Conservation (phyloP, 768 basidiomycete species). For the Chlorophyllum brunneum region DNA sequence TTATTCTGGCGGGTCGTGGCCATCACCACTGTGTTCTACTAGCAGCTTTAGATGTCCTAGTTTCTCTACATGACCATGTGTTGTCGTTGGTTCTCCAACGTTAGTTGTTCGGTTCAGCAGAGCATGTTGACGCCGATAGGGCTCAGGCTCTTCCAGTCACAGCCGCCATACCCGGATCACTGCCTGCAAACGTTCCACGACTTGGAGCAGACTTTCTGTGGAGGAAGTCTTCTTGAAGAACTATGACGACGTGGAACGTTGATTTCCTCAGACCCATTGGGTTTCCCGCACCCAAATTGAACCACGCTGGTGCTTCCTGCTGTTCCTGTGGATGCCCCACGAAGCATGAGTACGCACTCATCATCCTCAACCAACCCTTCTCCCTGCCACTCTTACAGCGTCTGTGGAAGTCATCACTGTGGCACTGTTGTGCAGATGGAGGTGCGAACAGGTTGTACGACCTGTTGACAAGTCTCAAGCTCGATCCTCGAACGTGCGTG, state of each 20-base stretch:
- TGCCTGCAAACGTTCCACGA: too few relatives aligned
- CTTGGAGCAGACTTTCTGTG: too few relatives aligned
- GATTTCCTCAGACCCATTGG: slow-evolving; percentile 30
- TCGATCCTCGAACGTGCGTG: slow-evolving; percentile 19
- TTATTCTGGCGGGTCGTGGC: too few relatives aligned
- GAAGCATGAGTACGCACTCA: slow-evolving; percentile 46
- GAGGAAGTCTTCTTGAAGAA: too few relatives aligned
- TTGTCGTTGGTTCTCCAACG: too few relatives aligned
- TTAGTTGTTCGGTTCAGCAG: too few relatives aligned
- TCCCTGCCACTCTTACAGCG: slow-evolving; percentile 53
- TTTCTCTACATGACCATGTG: too few relatives aligned
- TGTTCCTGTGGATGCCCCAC: slow-evolving; percentile 6
- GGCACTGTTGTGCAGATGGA: slow-evolving; percentile 80
- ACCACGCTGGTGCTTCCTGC: background rate
- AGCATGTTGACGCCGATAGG: too few relatives aligned
- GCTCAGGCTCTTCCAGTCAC: too few relatives aligned
- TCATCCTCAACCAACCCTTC: slow-evolving; percentile 92
- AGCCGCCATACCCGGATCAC: too few relatives aligned
- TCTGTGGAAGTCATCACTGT: slow-evolving; percentile 50
- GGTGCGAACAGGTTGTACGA: slow-evolving; percentile 86
- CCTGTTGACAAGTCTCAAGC: slow-evolving; percentile 20
- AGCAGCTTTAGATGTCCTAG: too few relatives aligned
- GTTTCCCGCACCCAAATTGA: background rate
- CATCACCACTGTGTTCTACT: too few relatives aligned
- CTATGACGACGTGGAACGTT: slow-evolving; percentile 35